phyloP scores from a whole-genome alignment of 1,284 basidiomycete species.

The Heterobasidion parviporum region DNA sequence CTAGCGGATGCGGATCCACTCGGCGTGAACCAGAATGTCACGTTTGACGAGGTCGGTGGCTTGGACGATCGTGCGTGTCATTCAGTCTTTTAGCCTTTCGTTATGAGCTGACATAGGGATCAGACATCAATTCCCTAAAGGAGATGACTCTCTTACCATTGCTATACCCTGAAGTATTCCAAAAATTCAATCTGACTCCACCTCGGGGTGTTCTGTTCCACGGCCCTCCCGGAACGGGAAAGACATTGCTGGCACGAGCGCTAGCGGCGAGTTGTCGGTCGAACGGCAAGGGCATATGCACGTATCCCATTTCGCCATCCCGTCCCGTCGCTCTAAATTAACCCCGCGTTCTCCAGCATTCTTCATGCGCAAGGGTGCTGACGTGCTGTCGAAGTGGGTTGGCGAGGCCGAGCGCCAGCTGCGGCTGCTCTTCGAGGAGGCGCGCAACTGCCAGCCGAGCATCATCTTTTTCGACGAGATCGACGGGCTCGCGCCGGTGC shows the following conservation, averaged over 20 bases:
- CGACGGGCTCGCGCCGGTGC: constrained; percentile 95
- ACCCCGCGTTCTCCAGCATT: constrained; percentile 52
- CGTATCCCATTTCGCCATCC: neutral
- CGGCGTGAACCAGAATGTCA: constrained; percentile 89
- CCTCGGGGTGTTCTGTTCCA: constrained; percentile 97
- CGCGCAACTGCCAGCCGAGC: constrained; percentile 84
- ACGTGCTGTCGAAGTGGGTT: constrained; percentile 98
- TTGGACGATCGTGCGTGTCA: constrained; percentile 79
- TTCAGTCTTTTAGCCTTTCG: neutral
- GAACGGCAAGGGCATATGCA: constrained; percentile 86
- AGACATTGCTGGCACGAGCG: constrained; percentile 89
- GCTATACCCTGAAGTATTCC: constrained; percentile 96
- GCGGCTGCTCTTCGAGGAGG: constrained; percentile 94
- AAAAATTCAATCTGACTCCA: constrained; percentile 90
- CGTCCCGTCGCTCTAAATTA: neutral
- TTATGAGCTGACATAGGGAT: neutral
- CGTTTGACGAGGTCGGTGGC: constrained; percentile 97
- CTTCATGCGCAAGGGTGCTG: constrained; percentile 99
- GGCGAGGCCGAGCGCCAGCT: constrained; percentile 98
- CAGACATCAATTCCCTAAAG: constrained; percentile 94
- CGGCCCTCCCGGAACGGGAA: constrained; percentile 92
- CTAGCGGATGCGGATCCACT: constrained; percentile 97
- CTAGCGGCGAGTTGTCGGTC: constrained; percentile 90
- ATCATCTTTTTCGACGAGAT: constrained; percentile 99
- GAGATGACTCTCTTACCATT: constrained; percentile 98